phyloP scores from a whole-genome alignment of 208 protist genomes.

The Giardia duodenalis region DNA sequence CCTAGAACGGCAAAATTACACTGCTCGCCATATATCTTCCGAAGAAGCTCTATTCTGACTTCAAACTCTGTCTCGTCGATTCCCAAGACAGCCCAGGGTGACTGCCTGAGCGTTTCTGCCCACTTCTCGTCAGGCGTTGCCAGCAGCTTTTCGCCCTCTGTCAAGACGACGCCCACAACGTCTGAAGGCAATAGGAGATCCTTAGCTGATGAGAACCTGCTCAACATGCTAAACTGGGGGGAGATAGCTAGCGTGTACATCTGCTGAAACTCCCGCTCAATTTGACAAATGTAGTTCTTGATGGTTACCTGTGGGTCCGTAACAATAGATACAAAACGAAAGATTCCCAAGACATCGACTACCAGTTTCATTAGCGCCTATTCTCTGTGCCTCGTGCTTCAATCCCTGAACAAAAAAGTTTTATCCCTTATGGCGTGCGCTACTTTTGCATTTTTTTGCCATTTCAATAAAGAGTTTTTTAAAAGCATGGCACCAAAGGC shows the following conservation, averaged over 20 bases:
- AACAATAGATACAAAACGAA: not conserved
- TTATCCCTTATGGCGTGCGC: no score
- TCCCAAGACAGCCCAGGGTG: not conserved
- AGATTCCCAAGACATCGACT: not conserved
- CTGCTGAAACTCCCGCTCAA: not conserved
- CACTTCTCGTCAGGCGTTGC: not conserved
- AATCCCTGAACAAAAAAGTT: no score
- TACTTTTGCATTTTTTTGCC: no score
- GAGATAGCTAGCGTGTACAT: not conserved
- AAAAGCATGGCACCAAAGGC: no score
- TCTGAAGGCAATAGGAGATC: not conserved
- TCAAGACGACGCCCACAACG: not conserved
- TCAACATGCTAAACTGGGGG: not conserved
- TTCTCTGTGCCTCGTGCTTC: no score
- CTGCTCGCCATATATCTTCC: constrained; percentile 16
- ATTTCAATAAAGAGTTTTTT: no score
- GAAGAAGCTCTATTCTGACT: constrained; percentile 3
- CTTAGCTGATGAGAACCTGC: not conserved
- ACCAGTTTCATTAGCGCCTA: not conserved
- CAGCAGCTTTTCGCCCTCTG: not conserved
- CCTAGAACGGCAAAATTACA: not conserved
- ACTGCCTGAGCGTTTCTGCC: not conserved
- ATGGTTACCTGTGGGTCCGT: not conserved
- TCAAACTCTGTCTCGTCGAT: constrained; percentile 19
- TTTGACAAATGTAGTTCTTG: not conserved